Evolutionary conservation across 768 basidiomycete species (phyloP), one percentile per base, ranked within the genome.

Genomic region (Trametes gibbosa): DNA sequence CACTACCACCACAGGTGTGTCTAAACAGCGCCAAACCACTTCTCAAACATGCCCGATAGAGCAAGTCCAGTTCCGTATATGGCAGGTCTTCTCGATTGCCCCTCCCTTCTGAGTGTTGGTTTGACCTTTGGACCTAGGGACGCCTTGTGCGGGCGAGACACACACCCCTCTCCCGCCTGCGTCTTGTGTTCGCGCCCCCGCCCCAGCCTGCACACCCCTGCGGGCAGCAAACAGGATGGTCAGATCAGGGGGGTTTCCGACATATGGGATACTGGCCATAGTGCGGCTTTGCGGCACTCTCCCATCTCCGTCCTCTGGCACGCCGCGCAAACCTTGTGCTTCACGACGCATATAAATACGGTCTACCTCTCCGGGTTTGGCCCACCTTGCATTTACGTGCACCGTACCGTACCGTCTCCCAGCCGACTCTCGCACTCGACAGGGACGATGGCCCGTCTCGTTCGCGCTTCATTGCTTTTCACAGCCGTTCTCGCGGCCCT

Each of bases 41-140:
- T 37, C 35, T 39, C 34, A 39, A 49, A 12, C 25, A 2, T 19
- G n/a, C 19, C 45, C 47, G 27, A 49, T 42, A 2, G 27, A 3
- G 35, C 3, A 21, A 7, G 35, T 19, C 24, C 24, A 23, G 9
- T 24, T 25, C 54, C 46, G 12, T 0, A 49, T 29, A 49, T 40
- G 54, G 54, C 54, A 56, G 27, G 54, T 49, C 35, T 56, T 24
- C 37, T 49, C 37, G 54, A 56, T 56, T n/a, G 27, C 39, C 46
- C 37, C 29, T 17, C 9, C 16, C n/a, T n/a, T n/a, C n/a, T n/a
- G n/a, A n/a, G n/a, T n/a, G n/a, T n/a, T n/a, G n/a, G n/a, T n/a
- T n/a, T n/a, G n/a, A n/a, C n/a, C n/a, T n/a, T n/a, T n/a, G n/a
- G n/a, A n/a, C n/a, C n/a, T n/a, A n/a, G n/a, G 42, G 21, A 14